Conservation (phyloP, 1,284 basidiomycete species). For the Cronartium quercuum region DNA sequence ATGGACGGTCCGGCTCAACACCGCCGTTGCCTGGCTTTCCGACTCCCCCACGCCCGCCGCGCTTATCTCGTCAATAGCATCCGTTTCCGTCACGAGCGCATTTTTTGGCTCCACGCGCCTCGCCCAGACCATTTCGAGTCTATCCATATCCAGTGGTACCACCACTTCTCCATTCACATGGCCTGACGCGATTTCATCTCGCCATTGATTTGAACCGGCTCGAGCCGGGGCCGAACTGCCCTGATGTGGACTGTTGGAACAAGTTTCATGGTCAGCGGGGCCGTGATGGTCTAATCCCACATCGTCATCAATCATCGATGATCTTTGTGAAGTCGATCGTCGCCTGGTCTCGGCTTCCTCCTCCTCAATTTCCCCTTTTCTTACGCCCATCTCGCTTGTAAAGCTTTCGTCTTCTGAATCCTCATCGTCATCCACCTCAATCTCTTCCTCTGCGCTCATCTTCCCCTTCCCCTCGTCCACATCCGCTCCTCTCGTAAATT, state of each 20-base stretch:
- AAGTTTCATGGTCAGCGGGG: too few species aligned
- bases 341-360: background rate
- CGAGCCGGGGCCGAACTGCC: background rate
- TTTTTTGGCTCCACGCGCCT: background rate
- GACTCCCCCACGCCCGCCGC: constrained; percentile 62
- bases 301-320: background rate
- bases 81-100: background rate
- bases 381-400: background rate
- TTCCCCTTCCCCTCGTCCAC: constrained; percentile 6
- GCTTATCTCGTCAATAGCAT: constrained; percentile 33
- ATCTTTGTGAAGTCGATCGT: background rate
- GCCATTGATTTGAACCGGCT: background rate
- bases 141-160: background rate
- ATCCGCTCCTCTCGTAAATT: background rate
- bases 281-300: too few species aligned
- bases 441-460: background rate
- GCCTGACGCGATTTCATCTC: background rate
- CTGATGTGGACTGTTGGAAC: background rate
- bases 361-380: background rate
- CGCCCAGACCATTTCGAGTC: background rate
- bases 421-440: background rate
- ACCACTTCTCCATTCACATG: background rate
- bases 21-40: constrained; percentile 61
- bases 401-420: background rate
- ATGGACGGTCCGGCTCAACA: constrained; percentile 74